Base-by-base conservation (phyloP, 2,329 filamentous ascomycete genomes). In the Ophiocordyceps camponoti-floridani region DNA sequence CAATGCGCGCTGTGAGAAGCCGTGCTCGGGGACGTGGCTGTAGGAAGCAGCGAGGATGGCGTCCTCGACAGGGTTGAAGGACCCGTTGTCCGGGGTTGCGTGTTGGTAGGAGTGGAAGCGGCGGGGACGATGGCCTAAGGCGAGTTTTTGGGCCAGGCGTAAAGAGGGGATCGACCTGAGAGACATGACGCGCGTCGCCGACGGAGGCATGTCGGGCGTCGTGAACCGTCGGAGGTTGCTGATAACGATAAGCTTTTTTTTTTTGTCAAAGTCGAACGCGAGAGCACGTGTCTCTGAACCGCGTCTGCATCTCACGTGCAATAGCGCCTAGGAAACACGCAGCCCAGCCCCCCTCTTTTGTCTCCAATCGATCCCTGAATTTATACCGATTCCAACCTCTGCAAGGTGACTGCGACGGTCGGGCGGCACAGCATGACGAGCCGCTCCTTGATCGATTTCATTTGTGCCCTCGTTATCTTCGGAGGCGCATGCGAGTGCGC, bases 1-100 rank as follows among this genome's bases (percentile, higher is more conserved):
- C 10, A 98, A 71, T 1, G 88, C 70, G 18, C 75, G 69, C 43
- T 70, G 65, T 0, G 85, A 84, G 70, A 96, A 98, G 58, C 91
- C 91, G 59, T 86, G 74, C 43, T 72, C 61, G 16, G 87, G 86
- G 10, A 96, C 78, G 59, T 94, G 83, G 28, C 65, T 59, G 53
- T 91, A 76, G 16, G 88, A 82, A n/a, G 86, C 77, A 41, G 81
- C 72, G 49, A 98, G 82, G 58, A 96, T 93, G 46, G 75, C 66
- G 40, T 71, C 67, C 67, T 95, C 86, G 58, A 73, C 70, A 49
- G 68, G 61, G 56, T 71, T 77, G 69, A 85, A 93, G 49, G 73
- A 70, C 35, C 63, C 62, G 13, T 75, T 66, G 7, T 71, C 55
- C 1, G 76, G 69, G 5, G 3, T 23, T 23, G 62, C 61, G 56